Evolutionary conservation across 306 rosid species (phyloP), one percentile per base, ranked within the genome.

Genomic region (Medicago truncatula): DNA sequence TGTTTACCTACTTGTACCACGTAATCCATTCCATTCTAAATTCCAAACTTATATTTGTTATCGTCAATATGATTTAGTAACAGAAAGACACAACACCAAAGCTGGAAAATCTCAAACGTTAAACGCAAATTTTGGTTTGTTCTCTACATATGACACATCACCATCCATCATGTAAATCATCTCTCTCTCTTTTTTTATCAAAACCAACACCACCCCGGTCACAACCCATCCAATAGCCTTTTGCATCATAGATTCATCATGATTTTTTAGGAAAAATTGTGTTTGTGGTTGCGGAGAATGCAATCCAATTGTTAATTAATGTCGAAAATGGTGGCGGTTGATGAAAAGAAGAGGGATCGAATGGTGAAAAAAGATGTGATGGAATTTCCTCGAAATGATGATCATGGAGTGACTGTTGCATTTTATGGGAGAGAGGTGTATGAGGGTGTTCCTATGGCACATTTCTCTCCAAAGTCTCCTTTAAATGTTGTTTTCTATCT

Each of bases 401-500:
- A 79, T 21, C 8, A 23, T 50, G 56, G 52, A 12, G 75, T 79
- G 6, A 54, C 81, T 54, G 11, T 70, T 49, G 76, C 78, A 38
- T 77, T 46, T 73, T 65, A 74, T 47, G 73, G 47, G 10, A 71
- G 68, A 49, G 74, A 75, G 6, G 23, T 23, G 9, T 64, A 76
- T 10, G 86, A 70, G 8, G 76, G 44, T 2, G 20, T 75, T 3
- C 70, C 85, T 70, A 57, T 81, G 34, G 38, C 92, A 8, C 70
- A 82, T 34, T 53, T 69, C 25, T 52, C 82, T 58, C 82, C 10
- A 46, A 47, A 72, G 49, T 70, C 87, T 70, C 80, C 85, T 65
- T 47, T 49, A 74, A 63, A 69, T 67, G 68, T 15, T 81, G 87
- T 83, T 74, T 77, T 75, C 73, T 77, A 49, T 34, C 73, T 65